Evolutionary conservation across 2,329 filamentous ascomycete species (phyloP).

Genomic region (Verticillium dahliae): DNA sequence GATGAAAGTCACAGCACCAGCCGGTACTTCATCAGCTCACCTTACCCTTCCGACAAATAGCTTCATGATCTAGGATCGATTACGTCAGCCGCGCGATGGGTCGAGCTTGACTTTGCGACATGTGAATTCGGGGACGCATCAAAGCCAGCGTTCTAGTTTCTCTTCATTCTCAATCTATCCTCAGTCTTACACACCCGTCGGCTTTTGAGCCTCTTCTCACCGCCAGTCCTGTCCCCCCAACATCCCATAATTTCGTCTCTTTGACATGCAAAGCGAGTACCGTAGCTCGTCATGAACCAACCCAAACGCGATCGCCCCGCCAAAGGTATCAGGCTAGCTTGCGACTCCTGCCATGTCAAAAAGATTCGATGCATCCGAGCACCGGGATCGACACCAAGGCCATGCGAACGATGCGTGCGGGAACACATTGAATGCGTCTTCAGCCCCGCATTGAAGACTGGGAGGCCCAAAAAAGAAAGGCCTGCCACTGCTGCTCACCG

Average conservation of each 20-base stretch:
- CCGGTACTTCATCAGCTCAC: neutral
- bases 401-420: conserved; percentile 2
- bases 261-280: too few relatives aligned
- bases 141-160: neutral
- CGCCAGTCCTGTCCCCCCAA: too few relatives aligned
- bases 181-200: neutral
- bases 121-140: neutral
- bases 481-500: neutral
- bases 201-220: too few relatives aligned
- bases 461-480: conserved; percentile 3
- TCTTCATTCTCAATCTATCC: neutral
- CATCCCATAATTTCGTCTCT: too few relatives aligned
- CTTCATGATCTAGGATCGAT: neutral
- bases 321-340: conserved; percentile 3
- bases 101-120: neutral
- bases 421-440: conserved; percentile 3
- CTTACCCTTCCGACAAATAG: neutral
- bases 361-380: conserved; percentile 4
- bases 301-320: neutral
- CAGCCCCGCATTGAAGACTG: conserved; percentile 6
- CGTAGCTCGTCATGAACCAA: neutral
- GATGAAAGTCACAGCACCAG: neutral
- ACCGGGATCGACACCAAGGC: neutral
- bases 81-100: neutral
- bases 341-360: conserved; percentile 6